phyloP scores from a whole-genome alignment of 2,329 filamentous ascomycete genomes.

The Coniochaeta ligniaria region DNA sequence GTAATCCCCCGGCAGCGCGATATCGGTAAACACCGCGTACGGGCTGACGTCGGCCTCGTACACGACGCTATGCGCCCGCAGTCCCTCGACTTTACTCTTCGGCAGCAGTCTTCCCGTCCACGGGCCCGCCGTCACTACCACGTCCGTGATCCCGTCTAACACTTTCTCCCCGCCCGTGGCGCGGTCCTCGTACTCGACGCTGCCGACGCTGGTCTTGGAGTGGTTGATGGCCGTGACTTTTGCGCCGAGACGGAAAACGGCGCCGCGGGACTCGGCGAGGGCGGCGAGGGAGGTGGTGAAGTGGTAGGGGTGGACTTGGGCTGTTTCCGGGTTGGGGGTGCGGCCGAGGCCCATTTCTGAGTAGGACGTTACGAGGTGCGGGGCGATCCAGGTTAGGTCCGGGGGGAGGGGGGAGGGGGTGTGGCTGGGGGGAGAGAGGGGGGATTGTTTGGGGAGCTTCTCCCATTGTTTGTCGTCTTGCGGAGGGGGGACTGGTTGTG shows the following conservation, averaged over 20 bases:
- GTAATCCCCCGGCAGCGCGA: slow-evolving; percentile 63
- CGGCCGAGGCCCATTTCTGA: slow-evolving; percentile 69
- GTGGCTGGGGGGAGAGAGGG: slow-evolving; percentile 35
- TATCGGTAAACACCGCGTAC: slow-evolving; percentile 81
- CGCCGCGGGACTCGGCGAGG: slow-evolving; percentile 64
- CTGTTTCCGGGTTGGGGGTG: slow-evolving; percentile 53
- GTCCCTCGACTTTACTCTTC: slow-evolving; percentile 46
- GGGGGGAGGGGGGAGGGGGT: slow-evolving; percentile 58
- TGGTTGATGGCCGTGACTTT: slow-evolving; percentile 61
- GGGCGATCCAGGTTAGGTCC: slow-evolving; percentile 80
- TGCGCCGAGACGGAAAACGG: slow-evolving; percentile 58
- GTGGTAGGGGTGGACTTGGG: slow-evolving; percentile 87
- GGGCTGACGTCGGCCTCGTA: slow-evolving; percentile 59
- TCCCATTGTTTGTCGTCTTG: slow-evolving; percentile 43
- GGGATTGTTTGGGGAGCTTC: slow-evolving; percentile 54
- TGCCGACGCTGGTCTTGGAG: slow-evolving; percentile 39
- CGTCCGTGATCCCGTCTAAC: slow-evolving; percentile 41
- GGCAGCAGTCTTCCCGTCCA: slow-evolving; percentile 58
- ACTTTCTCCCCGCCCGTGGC: slow-evolving; percentile 24
- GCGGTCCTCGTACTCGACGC: slow-evolving; percentile 53
- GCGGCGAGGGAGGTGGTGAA: slow-evolving; percentile 82
- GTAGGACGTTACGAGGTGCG: slow-evolving; percentile 60
- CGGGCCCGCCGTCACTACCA: slow-evolving; percentile 33
- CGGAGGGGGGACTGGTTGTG: neutral
- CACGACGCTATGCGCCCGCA: slow-evolving; percentile 60